Evolutionary conservation across 306 rosid species (phyloP).

Genomic region (Rosa chinensis): DNA sequence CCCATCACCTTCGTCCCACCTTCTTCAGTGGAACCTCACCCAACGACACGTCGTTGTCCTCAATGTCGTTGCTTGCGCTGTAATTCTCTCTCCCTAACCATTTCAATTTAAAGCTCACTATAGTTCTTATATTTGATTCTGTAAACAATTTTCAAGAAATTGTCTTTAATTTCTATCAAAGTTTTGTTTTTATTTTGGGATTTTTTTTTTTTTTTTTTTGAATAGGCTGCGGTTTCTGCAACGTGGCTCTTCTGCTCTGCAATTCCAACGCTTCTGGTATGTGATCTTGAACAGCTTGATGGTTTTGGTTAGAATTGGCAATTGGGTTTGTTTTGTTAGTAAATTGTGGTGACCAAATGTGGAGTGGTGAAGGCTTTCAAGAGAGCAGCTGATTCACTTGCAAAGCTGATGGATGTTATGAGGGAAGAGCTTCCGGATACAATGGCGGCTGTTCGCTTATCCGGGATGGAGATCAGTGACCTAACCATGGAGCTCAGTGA

Average conservation of each 20-base stretch:
- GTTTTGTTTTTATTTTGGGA: no score
- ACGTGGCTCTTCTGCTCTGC: constrained; percentile 89
- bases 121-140: background rate
- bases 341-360: constrained; percentile 10
- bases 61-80: constrained; percentile 66
- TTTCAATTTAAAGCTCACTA: background rate
- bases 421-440: constrained; percentile 94
- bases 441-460: constrained; percentile 82
- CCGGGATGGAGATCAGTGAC: constrained; percentile 96
- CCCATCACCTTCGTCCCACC: constrained; percentile 31
- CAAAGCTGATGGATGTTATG: constrained; percentile 81
- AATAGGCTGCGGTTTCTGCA: constrained; percentile 73
- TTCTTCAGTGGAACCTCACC: constrained; percentile 53
- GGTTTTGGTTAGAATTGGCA: background rate
- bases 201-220: no score
- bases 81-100: constrained; percentile 24
- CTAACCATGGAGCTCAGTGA: constrained; percentile 84
- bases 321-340: background rate
- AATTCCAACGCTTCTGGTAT: constrained; percentile 87
- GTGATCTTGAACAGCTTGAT: background rate
- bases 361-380: constrained; percentile 67
- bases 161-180: background rate
- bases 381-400: constrained; percentile 83
- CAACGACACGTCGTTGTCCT: constrained; percentile 69
- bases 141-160: background rate